Base-by-base conservation (phyloP, 208 protist genomes). In the Crithidia brevicula region DNA sequence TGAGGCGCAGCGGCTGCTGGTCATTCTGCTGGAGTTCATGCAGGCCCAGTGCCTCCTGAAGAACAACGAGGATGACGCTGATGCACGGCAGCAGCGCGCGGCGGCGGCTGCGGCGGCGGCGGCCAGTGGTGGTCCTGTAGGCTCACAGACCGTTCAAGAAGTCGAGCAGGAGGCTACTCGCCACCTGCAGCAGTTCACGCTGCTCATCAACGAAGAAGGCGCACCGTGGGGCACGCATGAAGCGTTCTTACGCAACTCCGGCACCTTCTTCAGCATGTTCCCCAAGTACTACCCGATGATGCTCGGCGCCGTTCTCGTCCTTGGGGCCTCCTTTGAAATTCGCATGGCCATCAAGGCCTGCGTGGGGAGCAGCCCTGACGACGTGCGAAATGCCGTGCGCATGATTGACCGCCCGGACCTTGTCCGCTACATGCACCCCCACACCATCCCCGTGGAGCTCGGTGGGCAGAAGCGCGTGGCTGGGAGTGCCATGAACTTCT, bases 231-330 rank as follows among this genome's bases (percentile, higher is more conserved):
- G 59, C 23, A 58, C 65, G 23, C 77, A 81, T 49, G 52, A 75
- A 13, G 51, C 77, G 0, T 68, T 89, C 18, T 64, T 92, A 28
- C 34, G 74, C 1, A 77, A 87, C 56, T 64, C 66, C 43, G 49
- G 51, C 28, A 64, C 64, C 13, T 43, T 92, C 20, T 74, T 72
- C 33, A 83, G 74, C 15, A 57, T 92, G 15, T 51, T 89, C 30
- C 64, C 65, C 33, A 95, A 92, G 68, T 95, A 95, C 67, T 95
- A 91, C 62, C 89, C 89, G 10, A 28, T 69, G 23, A 65, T 95
- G 52, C 54, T 95, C 22, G 83, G 77, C 23, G 38, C 81, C 30
- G 63, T 88, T 3, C 72, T 95, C 9, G 54, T 95, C 20, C 80
- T 83, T 34, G 80, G 81, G 8, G 71, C 86, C 8, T 71, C 78